Conservation (phyloP, 495 filamentous ascomycete species). For the Hypoxylon fragiforme region DNA sequence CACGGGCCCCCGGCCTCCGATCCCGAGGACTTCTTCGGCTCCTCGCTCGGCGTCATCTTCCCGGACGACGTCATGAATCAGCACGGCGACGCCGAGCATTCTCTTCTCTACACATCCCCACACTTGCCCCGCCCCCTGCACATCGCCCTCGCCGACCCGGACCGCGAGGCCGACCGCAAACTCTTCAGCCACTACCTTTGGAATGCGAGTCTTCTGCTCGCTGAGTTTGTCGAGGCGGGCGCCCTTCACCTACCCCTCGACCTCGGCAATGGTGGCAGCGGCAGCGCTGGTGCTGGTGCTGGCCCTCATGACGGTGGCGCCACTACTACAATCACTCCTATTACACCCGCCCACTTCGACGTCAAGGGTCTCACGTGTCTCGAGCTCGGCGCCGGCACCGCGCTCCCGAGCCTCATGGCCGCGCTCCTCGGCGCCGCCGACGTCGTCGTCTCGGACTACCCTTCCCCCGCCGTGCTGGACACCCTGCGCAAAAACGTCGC, state of each 20-base stretch:
- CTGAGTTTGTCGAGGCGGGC: constrained; percentile 64
- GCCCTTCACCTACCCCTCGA: constrained; percentile 33
- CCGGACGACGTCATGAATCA: constrained; percentile 72
- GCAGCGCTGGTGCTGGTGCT: too few species aligned
- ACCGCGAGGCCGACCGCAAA: constrained; percentile 57
- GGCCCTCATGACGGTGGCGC: too few species aligned
- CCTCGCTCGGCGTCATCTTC: constrained; percentile 71
- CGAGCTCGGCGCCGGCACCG: constrained; percentile 69
- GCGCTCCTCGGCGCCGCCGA: constrained; percentile 63
- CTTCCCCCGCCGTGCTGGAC: constrained; percentile 61
- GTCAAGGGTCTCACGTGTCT: constrained; percentile 46
- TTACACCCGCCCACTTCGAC: constrained; percentile 27
- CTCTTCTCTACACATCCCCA: constrained; percentile 68
- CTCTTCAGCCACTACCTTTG: constrained; percentile 86
- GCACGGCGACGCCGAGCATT: constrained; percentile 72
- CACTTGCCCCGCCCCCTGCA: constrained; percentile 49
- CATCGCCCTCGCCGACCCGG: constrained; percentile 58
- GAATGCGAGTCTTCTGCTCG: constrained; percentile 77
- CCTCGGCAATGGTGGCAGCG: neutral
- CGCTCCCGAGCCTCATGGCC: constrained; percentile 70
- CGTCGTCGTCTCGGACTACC: constrained; percentile 79
- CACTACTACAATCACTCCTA: too few species aligned
- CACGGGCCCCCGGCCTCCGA: constrained; percentile 36
- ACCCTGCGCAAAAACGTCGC: constrained; percentile 66
- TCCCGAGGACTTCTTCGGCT: constrained; percentile 67